Conservation (phyloP, 2,329 filamentous ascomycete species). For the Penicillium sp. region DNA sequence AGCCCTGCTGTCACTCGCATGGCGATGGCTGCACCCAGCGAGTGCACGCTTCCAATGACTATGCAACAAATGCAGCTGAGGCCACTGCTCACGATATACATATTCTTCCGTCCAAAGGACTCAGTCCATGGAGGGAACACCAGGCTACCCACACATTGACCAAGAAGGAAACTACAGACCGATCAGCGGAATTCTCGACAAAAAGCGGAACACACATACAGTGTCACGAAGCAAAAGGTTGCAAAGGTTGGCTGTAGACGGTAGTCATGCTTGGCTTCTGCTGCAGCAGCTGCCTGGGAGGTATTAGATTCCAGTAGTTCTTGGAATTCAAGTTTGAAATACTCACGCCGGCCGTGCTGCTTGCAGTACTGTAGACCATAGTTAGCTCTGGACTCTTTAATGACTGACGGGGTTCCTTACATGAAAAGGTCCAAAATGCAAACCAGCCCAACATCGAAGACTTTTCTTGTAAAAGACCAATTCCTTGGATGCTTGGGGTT, state of each 20-base stretch:
- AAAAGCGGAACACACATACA: slow-evolving; percentile 13
- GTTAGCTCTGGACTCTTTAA: slow-evolving; percentile 10
- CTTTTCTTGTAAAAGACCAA: slow-evolving; percentile 29
- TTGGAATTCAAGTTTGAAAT: neutral
- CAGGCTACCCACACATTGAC: slow-evolving; percentile 34
- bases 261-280: slow-evolving; percentile 28
- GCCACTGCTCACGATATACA: slow-evolving; percentile 34
- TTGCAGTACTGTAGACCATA: slow-evolving; percentile 28
- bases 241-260: slow-evolving; percentile 24
- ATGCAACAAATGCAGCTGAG: slow-evolving; percentile 35
- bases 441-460: slow-evolving; percentile 29
- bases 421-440: slow-evolving; percentile 35
- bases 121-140: slow-evolving; percentile 40
- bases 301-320: neutral
- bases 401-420: slow-evolving; percentile 15
- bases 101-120: slow-evolving; percentile 38
- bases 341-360: slow-evolving; percentile 37
- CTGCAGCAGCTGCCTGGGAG: slow-evolving; percentile 30
- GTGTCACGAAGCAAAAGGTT: slow-evolving; percentile 34
- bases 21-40: slow-evolving; percentile 38
- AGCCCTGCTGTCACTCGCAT: slow-evolving; percentile 47
- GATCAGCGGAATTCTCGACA: neutral
- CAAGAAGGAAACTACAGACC: slow-evolving; percentile 33
- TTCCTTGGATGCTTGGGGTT: slow-evolving; percentile 35
- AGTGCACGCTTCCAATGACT: slow-evolving; percentile 39